phyloP scores from a whole-genome alignment of 768 basidiomycete genomes.

The Serendipita sp. region DNA sequence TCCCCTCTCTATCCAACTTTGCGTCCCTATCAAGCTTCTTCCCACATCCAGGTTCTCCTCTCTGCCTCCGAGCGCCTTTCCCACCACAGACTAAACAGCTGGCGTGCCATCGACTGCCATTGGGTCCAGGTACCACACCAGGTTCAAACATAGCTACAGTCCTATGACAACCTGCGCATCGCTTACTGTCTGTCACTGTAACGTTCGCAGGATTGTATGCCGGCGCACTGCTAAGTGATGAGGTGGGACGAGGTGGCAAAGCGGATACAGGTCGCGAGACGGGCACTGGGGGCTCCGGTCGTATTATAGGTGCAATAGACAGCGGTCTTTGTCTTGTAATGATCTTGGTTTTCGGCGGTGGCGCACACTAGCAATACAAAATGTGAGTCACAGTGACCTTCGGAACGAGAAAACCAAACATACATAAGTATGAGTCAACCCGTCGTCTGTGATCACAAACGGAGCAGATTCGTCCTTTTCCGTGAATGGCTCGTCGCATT shows the following conservation, averaged over 20 bases:
- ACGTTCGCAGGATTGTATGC: neutral
- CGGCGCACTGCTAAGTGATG: slow-evolving; percentile 21
- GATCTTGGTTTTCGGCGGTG: neutral
- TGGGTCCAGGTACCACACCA: slow-evolving; percentile 73
- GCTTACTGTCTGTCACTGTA: slow-evolving; percentile 41
- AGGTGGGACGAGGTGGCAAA: slow-evolving; percentile 23
- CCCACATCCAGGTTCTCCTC: slow-evolving; percentile 56
- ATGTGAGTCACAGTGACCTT: neutral
- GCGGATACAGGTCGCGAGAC: slow-evolving; percentile 27
- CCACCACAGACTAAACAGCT: slow-evolving; percentile 70
- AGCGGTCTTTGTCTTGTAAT: slow-evolving; percentile 25
- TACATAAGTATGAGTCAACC: slow-evolving; percentile 54
- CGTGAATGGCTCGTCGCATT: slow-evolving; percentile 48
- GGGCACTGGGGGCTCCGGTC: slow-evolving; percentile 21
- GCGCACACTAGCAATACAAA: slow-evolving; percentile 22
- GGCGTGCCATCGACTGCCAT: slow-evolving; percentile 66
- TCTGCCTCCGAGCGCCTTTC: slow-evolving; percentile 34
- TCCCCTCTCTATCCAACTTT: slow-evolving; percentile 48
- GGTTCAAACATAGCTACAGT: slow-evolving; percentile 68
- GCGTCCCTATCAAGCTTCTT: slow-evolving; percentile 74
- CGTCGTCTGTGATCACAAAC: slow-evolving; percentile 49
- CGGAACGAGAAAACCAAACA: slow-evolving; percentile 11
- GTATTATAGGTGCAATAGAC: slow-evolving; percentile 15
- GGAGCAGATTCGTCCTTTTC: slow-evolving; percentile 48
- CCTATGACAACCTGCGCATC: slow-evolving; percentile 60